These are phyloP conservation scores for Ophiostoma sp. DNA, from an alignment of 2,329 filamentous ascomycete genomes.

Conservation along the genomic window DNA sequence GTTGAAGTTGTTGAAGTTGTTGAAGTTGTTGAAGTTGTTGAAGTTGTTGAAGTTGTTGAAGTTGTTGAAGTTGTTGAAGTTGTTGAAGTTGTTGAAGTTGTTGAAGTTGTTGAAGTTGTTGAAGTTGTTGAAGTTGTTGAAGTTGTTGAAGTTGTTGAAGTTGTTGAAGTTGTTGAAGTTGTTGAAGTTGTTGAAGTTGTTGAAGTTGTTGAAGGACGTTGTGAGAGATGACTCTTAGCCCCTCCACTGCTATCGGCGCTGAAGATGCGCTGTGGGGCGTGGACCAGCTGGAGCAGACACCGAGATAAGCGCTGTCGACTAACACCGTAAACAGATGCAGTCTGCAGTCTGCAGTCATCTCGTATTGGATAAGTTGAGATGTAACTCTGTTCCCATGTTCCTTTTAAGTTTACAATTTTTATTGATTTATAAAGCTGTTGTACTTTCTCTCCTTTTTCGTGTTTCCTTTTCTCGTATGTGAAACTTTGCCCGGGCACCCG, in stretches of 20 bases:
- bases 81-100: not conserved
- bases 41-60: not conserved
- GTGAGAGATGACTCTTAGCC: not conserved
- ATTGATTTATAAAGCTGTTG: not conserved
- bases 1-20: too few relatives aligned
- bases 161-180: not conserved
- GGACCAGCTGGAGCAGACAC: not conserved
- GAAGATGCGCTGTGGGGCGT: conserved; percentile 5
- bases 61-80: not conserved
- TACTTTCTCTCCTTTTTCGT: conserved; percentile 11
- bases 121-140: not conserved
- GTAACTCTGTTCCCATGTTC: too few relatives aligned
- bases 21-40: not conserved
- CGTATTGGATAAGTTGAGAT: too few relatives aligned
- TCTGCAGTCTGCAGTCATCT: not conserved
- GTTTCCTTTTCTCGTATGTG: not conserved
- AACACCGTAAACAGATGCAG: too few relatives aligned
- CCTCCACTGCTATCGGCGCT: not conserved
- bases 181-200: not conserved
- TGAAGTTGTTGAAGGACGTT: not conserved
- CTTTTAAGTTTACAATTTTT: not conserved
- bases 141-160: not conserved
- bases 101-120: not conserved
- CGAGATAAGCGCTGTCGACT: not conserved
- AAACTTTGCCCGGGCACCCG: conserved; percentile 48